A percentile compares a stretch with the other conserved stretches of the same genome.
phyloP scores from a whole-genome alignment of 2,329 filamentous ascomycete species.

The Lecanosticta acicola region DNA sequence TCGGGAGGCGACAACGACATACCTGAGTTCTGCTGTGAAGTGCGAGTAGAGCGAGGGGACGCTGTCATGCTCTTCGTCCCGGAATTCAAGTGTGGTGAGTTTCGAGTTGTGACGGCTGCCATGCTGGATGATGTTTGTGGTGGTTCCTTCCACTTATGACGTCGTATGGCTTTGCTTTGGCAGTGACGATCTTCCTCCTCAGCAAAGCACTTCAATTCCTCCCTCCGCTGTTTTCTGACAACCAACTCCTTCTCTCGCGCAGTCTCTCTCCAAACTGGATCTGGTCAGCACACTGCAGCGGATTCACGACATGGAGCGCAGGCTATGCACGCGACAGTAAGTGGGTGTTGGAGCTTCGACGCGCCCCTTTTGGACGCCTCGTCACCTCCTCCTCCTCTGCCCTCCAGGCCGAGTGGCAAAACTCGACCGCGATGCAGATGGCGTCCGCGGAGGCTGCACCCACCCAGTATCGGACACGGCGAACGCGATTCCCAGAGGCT shows the following conservation, averaged over 20 bases:
- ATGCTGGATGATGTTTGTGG: constrained; percentile 10
- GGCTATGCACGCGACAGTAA: not conserved
- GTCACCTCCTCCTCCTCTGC: not conserved
- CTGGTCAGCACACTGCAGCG: too few species aligned
- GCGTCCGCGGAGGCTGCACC: not conserved
- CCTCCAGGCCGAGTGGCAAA: constrained; percentile 2
- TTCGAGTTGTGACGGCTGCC: constrained; percentile 22
- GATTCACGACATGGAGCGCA: too few species aligned
- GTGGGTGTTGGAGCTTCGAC: not conserved
- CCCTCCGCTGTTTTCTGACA: not conserved
- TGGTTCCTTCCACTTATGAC: constrained; percentile 4
- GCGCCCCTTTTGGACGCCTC: not conserved
- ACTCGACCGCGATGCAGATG: not conserved
- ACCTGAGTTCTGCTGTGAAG: constrained; percentile 22
- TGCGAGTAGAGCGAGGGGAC: constrained; percentile 25
- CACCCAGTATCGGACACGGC: not conserved
- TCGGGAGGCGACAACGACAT: constrained; percentile 15
- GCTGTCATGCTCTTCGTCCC: constrained; percentile 23
- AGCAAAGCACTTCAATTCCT: not conserved
- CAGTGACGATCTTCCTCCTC: not conserved
- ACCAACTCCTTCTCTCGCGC: too few species aligned
- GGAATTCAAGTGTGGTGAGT: constrained; percentile 25
- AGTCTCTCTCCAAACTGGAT: too few species aligned
- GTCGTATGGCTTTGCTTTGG: constrained; percentile 1
- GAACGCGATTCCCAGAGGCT: not conserved